Evolutionary conservation across 176 grass and related monocot species (phyloP).

Genomic region (Echinochloa phyllopogon): DNA sequence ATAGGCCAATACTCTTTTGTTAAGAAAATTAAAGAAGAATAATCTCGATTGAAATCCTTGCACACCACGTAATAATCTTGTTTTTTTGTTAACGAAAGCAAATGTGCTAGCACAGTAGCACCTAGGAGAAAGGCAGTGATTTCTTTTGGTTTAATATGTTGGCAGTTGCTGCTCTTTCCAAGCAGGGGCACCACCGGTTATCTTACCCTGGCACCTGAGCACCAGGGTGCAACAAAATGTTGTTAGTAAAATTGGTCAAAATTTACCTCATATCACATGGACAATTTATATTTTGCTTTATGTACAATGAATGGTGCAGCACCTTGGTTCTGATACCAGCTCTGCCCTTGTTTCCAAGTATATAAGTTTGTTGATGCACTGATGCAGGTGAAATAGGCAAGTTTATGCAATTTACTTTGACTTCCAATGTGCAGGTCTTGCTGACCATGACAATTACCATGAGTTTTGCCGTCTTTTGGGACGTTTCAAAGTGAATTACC

Average conservation of each 20-base stretch:
- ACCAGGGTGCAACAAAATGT: background rate
- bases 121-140: background rate
- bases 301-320: background rate
- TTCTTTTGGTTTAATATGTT: conserved; percentile 25
- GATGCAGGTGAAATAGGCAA: conserved; percentile 3
- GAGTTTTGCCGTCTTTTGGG: conserved; percentile 97
- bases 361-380: background rate
- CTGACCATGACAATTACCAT: conserved; percentile 99
- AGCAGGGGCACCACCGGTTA: background rate
- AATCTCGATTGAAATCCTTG: conserved; percentile 20
- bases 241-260: background rate
- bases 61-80: background rate
- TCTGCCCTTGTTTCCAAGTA: background rate
- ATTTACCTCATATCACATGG: background rate
- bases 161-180: conserved; percentile 2
- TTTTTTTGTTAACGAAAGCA: too few species aligned
- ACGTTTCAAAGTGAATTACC: conserved; percentile 98
- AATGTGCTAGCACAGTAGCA: conserved; percentile 23
- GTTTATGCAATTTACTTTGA: conserved; percentile 37
- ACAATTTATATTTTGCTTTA: background rate
- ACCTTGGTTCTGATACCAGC: background rate
- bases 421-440: conserved; percentile 68
- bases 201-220: background rate
- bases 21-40: background rate
- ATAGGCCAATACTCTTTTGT: background rate